phyloP scores from a whole-genome alignment of 2,329 filamentous ascomycete genomes.

The Fusarium sp. region DNA sequence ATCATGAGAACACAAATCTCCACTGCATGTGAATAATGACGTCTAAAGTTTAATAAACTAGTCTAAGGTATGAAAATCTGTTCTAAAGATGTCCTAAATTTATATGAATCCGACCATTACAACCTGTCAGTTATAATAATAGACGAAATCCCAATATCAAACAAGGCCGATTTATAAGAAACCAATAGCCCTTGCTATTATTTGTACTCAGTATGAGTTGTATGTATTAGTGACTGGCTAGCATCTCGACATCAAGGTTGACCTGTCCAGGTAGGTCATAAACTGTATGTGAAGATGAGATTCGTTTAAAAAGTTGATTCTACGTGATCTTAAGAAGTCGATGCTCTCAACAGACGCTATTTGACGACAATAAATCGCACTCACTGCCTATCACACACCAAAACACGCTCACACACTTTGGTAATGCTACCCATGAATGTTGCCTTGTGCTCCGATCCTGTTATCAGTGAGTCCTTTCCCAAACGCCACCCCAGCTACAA shows the following conservation, averaged over 20 bases:
- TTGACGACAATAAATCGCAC: background rate
- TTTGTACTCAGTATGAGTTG: too few species aligned
- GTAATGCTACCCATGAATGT: constrained; percentile 16
- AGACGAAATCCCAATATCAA: background rate
- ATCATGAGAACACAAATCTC: background rate
- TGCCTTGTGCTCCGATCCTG: constrained; percentile 28
- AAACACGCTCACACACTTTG: background rate
- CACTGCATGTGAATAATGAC: background rate
- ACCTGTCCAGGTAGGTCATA: too few species aligned
- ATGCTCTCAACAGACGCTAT: background rate
- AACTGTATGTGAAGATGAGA: background rate
- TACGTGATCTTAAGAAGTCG: background rate
- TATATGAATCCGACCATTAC: background rate
- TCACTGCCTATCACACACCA: background rate
- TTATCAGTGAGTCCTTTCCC: constrained; percentile 16
- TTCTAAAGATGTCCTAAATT: background rate
- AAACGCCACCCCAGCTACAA: constrained; percentile 33
- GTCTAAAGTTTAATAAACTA: background rate
- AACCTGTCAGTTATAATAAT: too few species aligned
- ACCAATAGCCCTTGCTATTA: background rate
- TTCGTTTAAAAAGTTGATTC: background rate
- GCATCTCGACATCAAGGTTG: too few species aligned
- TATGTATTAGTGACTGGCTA: too few species aligned
- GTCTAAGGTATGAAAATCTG: too few species aligned
- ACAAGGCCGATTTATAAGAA: background rate